Percentiles rank a stretch among this genome's conserved stretches.
phyloP scores from a whole-genome alignment of 805 yeast genomes.

The Kodamaea kaohsiungensis region DNA sequence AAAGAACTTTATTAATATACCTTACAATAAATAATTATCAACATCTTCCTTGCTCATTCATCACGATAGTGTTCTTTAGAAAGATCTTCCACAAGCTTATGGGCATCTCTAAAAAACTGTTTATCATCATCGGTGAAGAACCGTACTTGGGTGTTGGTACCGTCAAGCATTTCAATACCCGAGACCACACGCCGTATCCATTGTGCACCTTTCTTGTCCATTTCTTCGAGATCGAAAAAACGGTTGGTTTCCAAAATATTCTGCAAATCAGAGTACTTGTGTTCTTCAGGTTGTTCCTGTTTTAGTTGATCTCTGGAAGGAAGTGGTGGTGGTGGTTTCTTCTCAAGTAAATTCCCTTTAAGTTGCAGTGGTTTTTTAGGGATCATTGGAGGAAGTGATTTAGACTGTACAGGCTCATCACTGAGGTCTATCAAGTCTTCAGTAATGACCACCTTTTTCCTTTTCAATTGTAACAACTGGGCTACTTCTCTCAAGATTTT shows the following conservation, averaged over 20 bases:
- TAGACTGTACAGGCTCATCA: background rate
- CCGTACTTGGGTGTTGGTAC: constrained; percentile 28
- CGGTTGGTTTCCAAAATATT: constrained; percentile 25
- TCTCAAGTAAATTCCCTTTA: background rate
- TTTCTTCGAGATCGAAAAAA: constrained; percentile 34
- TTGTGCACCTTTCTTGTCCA: constrained; percentile 37
- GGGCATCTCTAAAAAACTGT: constrained; percentile 25
- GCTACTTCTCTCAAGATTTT: constrained; percentile 32
- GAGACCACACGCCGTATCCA: constrained; percentile 38
- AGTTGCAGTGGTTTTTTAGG: constrained; percentile 47
- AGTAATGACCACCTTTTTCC: constrained; percentile 9
- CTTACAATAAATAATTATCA: background rate
- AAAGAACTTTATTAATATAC: no score
- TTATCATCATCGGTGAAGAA: constrained; percentile 39
- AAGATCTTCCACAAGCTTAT: background rate
- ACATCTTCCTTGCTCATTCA: background rate
- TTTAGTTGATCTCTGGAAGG: constrained; percentile 11
- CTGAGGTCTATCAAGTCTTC: constrained; percentile 39
- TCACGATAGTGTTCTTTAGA: background rate
- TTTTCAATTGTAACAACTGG: constrained; percentile 19
- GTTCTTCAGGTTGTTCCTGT: constrained; percentile 1
- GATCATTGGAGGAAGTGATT: constrained; percentile 31
- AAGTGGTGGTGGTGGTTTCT: constrained; percentile 14
- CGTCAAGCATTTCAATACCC: constrained; percentile 30
- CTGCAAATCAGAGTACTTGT: constrained; percentile 16